phyloP scores from a whole-genome alignment of 2,329 filamentous ascomycete species.

The Aspergillus eucalypticola region DNA sequence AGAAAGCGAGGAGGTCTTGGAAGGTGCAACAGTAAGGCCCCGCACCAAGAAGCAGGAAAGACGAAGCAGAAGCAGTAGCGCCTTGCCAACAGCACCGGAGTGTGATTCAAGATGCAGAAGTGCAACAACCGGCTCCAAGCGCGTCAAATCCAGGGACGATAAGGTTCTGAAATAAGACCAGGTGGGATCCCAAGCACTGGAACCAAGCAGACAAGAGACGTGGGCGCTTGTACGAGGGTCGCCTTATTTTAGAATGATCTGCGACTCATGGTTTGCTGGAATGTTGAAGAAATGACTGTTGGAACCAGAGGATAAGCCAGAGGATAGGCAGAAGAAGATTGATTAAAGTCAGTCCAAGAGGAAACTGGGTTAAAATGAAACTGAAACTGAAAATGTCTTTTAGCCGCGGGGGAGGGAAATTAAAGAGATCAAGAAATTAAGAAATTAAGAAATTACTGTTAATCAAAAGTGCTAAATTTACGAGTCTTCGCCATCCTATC shows the following conservation, averaged over 20 bases:
- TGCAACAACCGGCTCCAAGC: background rate
- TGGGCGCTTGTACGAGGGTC: slow-evolving; percentile 3
- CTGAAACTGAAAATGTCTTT: background rate
- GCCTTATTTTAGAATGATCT: slow-evolving; percentile 8
- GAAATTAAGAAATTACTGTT: background rate
- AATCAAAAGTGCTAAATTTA: slow-evolving; percentile 3
- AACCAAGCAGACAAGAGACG: background rate
- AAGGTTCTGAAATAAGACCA: slow-evolving; percentile 4
- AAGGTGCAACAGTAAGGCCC: background rate
- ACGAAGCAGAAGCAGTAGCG: too few species aligned
- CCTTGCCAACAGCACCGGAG: background rate
- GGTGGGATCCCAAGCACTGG: slow-evolving; percentile 1
- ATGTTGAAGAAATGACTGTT: too few species aligned
- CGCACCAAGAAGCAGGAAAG: too few species aligned
- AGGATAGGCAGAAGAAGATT: too few species aligned
- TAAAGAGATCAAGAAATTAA: background rate
- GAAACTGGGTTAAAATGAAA: background rate
- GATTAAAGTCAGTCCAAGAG: too few species aligned
- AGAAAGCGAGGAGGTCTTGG: background rate
- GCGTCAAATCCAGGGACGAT: background rate
- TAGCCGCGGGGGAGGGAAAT: slow-evolving; percentile 2
- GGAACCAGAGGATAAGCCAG: too few species aligned
- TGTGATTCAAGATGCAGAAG: background rate
- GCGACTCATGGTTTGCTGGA: background rate
- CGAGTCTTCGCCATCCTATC: background rate